phyloP scores from a whole-genome alignment of 192 early-diverging fungal genomes.

The Entomortierella beljakovae region DNA sequence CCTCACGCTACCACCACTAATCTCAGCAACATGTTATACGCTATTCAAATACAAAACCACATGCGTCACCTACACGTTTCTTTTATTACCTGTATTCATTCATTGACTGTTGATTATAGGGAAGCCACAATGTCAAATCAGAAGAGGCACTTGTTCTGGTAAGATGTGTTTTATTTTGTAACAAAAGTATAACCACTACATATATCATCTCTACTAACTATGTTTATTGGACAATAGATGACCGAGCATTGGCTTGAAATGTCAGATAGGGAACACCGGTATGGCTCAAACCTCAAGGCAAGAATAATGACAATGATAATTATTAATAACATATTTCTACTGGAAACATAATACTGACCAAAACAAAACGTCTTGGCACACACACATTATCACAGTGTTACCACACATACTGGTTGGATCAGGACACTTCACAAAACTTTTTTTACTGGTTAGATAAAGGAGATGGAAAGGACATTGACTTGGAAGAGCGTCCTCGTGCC shows the following conservation, averaged over 20 bases:
- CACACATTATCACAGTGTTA: no score
- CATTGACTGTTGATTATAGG: slow-evolving; percentile 5
- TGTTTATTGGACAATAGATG: slow-evolving; percentile 15
- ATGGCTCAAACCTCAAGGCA: slow-evolving; percentile 59
- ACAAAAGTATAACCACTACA: background rate
- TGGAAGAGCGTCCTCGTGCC: slow-evolving; percentile 32
- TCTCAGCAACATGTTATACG: no score
- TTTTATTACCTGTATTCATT: background rate
- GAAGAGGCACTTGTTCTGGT: slow-evolving; percentile 41
- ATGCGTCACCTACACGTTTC: background rate
- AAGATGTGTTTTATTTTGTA: background rate
- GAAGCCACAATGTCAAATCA: slow-evolving; percentile 16
- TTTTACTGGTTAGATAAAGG: slow-evolving; percentile 60
- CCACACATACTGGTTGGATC: slow-evolving; percentile 49
- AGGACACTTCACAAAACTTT: slow-evolving; percentile 55
- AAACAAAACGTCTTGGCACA: no score
- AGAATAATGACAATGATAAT: no score
- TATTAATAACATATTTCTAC: no score
- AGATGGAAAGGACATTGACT: slow-evolving; percentile 33
- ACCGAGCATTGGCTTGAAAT: slow-evolving; percentile 59
- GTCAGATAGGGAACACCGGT: slow-evolving; percentile 55
- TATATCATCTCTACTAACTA: background rate
- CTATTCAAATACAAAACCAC: no score
- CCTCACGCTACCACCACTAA: no score
- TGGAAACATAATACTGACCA: no score